Percentiles rank a stretch among this genome's conserved stretches.
Conservation (phyloP, 805 yeast species). For the Sugiyamaella chiloensis region DNA sequence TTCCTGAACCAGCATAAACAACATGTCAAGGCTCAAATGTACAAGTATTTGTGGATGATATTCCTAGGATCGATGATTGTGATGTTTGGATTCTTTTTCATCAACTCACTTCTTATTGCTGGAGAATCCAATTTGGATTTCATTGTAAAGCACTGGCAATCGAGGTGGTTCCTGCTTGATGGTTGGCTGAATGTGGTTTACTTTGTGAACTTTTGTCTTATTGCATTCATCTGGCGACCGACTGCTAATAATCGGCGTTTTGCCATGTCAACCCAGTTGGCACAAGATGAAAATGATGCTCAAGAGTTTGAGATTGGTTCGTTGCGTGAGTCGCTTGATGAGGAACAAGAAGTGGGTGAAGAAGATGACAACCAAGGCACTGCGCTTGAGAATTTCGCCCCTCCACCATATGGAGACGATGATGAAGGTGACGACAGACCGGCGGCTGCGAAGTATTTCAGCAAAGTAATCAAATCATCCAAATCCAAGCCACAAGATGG, state of each 20-base stretch:
- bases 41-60: constrained; percentile 70
- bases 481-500: background rate
- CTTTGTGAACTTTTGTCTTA: constrained; percentile 74
- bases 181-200: constrained; percentile 95
- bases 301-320: constrained; percentile 66
- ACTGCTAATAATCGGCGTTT: constrained; percentile 91
- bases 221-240: constrained; percentile 96
- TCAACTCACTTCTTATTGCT: constrained; percentile 66
- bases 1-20: constrained; percentile 82
- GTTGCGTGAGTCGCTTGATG: constrained; percentile 41
- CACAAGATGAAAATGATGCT: constrained; percentile 68
- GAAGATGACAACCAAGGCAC: constrained; percentile 5
- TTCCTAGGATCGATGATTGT: constrained; percentile 69
- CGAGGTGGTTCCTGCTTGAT: constrained; percentile 80
- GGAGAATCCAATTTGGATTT: constrained; percentile 73
- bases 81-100: constrained; percentile 64
- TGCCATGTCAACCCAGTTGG: constrained; percentile 87
- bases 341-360: constrained; percentile 29
- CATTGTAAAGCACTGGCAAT: constrained; percentile 87
- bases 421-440: constrained; percentile 11
- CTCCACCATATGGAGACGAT: constrained; percentile 10
- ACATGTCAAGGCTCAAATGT: constrained; percentile 84
- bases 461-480: background rate
- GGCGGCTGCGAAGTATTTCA: constrained; percentile 11
- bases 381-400: constrained; percentile 5